Evolutionary conservation across 257 asterid genomes (phyloP).

Genomic region (Solanum chmielewskii): DNA sequence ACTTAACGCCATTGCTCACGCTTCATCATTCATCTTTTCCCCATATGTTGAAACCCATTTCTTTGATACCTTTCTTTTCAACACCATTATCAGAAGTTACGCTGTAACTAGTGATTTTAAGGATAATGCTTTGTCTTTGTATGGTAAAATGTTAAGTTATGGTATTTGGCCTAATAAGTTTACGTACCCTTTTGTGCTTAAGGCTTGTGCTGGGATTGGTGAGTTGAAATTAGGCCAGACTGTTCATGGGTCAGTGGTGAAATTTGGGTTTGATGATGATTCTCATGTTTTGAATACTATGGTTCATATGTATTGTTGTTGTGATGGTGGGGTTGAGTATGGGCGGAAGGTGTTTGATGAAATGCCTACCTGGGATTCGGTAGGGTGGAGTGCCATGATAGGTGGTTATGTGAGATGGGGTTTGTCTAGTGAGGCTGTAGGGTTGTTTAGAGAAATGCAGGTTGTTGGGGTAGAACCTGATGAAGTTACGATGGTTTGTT

Average conservation of each 20-base stretch:
- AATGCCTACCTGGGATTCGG: conserved; percentile 34
- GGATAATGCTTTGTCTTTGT: conserved; percentile 29
- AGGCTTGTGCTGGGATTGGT: conserved; percentile 72
- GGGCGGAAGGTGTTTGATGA: conserved; percentile 56
- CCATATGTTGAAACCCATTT: conserved; percentile 23
- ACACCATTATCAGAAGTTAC: conserved; percentile 52
- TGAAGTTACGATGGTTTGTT: conserved; percentile 56
- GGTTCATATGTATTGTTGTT: conserved; percentile 57
- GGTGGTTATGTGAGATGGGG: conserved; percentile 66
- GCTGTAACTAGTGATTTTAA: conserved; percentile 33
- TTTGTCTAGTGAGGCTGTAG: conserved; percentile 43
- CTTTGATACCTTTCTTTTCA: conserved; percentile 68
- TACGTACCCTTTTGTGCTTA: conserved; percentile 68
- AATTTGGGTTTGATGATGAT: conserved; percentile 45
- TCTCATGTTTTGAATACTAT: conserved; percentile 43
- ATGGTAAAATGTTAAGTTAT: conserved; percentile 30
- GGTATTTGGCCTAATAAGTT: conserved; percentile 49
- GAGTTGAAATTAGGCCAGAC: conserved; percentile 32
- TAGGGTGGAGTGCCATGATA: conserved; percentile 63
- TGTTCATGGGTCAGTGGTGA: conserved; percentile 45
- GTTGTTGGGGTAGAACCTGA: conserved; percentile 46
- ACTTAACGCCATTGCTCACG: conserved; percentile 36
- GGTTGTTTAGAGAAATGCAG: conserved; percentile 55
- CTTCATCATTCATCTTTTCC: conserved; percentile 50
- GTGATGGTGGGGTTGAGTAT: conserved; percentile 35